These are phyloP conservation scores for Xylariaceae sp. DNA, from an alignment of 2,329 filamentous ascomycete species.

Conservation along the genomic window DNA sequence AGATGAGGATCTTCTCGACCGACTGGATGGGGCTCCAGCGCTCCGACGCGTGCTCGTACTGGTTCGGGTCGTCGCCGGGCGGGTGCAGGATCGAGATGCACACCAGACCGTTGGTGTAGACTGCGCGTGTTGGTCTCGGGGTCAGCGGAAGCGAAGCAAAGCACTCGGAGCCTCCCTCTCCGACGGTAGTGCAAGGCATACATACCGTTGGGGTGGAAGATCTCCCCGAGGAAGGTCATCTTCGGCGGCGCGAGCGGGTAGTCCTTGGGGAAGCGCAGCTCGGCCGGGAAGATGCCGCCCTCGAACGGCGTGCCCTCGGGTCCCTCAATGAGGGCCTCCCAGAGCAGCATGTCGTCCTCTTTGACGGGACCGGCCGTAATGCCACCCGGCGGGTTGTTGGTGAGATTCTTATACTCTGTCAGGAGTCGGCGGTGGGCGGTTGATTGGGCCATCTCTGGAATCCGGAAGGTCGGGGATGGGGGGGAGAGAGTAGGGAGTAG, in stretches of 20 bases:
- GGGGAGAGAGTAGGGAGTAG: too few relatives aligned
- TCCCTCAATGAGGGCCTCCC: constrained; percentile 94
- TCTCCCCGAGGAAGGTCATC: constrained; percentile 89
- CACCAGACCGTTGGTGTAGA: constrained; percentile 85
- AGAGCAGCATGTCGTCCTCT: constrained; percentile 91
- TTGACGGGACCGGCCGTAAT: constrained; percentile 90
- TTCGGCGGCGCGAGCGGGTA: constrained; percentile 94
- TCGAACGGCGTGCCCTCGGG: constrained; percentile 95
- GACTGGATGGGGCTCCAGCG: constrained; percentile 95
- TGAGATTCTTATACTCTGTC: constrained; percentile 91
- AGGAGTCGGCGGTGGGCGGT: constrained; percentile 75
- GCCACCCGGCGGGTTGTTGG: constrained; percentile 91
- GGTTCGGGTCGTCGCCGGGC: constrained; percentile 93
- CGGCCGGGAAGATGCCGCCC: constrained; percentile 89
- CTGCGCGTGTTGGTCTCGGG: constrained; percentile 34
- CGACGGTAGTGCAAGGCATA: neutral
- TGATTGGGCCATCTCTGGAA: too few relatives aligned
- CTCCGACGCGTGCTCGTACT: constrained; percentile 94
- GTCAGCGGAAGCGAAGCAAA: neutral
- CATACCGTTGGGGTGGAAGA: constrained; percentile 93
- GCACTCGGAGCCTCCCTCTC: too few relatives aligned
- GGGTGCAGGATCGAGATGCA: constrained; percentile 98
- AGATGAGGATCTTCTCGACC: constrained; percentile 94
- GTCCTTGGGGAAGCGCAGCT: constrained; percentile 90
- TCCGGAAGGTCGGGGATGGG: too few relatives aligned